Base-by-base conservation (phyloP, 1,284 basidiomycete genomes). In the Sanghuangporus baumii region DNA sequence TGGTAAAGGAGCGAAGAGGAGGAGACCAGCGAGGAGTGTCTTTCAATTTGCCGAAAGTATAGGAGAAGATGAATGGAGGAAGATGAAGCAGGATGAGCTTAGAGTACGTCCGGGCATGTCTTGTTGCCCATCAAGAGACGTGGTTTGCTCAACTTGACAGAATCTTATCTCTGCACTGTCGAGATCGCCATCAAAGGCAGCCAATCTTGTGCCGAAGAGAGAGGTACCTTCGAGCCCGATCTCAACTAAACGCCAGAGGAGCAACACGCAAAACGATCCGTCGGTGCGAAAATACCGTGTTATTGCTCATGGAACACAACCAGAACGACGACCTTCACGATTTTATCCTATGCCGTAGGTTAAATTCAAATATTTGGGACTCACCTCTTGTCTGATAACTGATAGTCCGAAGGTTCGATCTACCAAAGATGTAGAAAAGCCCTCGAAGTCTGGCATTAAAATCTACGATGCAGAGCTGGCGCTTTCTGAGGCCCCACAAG, bases 31-130 rank as follows among this genome's bases (percentile, higher is more conserved):
- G 5, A 18, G 43, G 6, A 85, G 85, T 57, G 80, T 91, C 38
- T 91, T 91, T 68, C 84, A 89, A 70, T 91, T 89, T 71, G 88
- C 87, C 0, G 84, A 86, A 68, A 91, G 89, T 0, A 83, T 91
- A n/a, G 89, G 90, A 66, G 74, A 79, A 34, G 79, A 77, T 36
- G 81, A 78, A 48, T 91, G 88, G 88, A 76, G 86, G 50, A 81
- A 89, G 69, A 81, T 80, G 57, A 72, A 76, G 62, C 79, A 82
- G 67, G 79, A 80, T 67, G 81, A 78, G 55, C 79, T 91, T n/a
- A 82, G 89, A 78, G 85, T 85, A 50, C 48, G 74, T 69, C 18
- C n/a, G 31, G 9, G n/a, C 20, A n/a, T 46, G 41, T 37, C 12
- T 41, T 31, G 36, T 23, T 20, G 43, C 48, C 7, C 36, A 56